Percentiles rank a stretch among this genome's conserved stretches.
Evolutionary conservation across 2,329 filamentous ascomycete genomes (phyloP).

Genomic region (Cladosporium sp.): DNA sequence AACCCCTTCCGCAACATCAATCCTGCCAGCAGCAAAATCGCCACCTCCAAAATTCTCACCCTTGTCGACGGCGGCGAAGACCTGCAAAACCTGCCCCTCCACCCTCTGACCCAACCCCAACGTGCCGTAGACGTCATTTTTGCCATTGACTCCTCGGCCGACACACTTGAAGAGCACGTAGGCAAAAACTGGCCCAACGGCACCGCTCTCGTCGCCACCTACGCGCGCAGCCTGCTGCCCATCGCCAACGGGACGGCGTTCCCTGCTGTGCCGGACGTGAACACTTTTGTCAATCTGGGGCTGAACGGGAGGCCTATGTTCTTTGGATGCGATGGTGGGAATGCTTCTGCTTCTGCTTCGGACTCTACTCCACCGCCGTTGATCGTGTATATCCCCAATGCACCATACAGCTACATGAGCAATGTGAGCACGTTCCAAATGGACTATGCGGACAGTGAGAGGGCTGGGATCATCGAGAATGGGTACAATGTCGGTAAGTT

Average conservation of each 20-base stretch:
- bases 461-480: constrained; percentile 81
- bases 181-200: constrained; percentile 73
- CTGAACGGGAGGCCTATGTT: constrained; percentile 72
- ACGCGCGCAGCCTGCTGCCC: constrained; percentile 62
- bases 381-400: constrained; percentile 80
- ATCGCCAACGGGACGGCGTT: constrained; percentile 71
- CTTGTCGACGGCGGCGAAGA: constrained; percentile 80
- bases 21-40: constrained; percentile 59
- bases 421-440: constrained; percentile 80
- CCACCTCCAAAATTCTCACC: constrained; percentile 58
- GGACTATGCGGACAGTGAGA: constrained; percentile 63
- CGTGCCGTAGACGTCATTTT: constrained; percentile 78
- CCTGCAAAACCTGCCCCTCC: constrained; percentile 74
- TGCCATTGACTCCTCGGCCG: constrained; percentile 75
- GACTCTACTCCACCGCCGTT: constrained; percentile 64
- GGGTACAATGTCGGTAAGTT: constrained; percentile 66
- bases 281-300: constrained; percentile 77
- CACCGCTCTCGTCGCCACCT: constrained; percentile 72
- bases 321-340: constrained; percentile 73
- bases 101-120: constrained; percentile 72
- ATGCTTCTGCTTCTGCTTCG: constrained; percentile 52
- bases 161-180: constrained; percentile 53
- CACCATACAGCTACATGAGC: constrained; percentile 66
- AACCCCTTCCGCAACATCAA: constrained; percentile 76
- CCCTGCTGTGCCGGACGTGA: constrained; percentile 69